Evolutionary conservation across 139 green algal species (phyloP), one percentile per base, ranked within the genome.

Genomic region (Haematococcus lacustris): DNA sequence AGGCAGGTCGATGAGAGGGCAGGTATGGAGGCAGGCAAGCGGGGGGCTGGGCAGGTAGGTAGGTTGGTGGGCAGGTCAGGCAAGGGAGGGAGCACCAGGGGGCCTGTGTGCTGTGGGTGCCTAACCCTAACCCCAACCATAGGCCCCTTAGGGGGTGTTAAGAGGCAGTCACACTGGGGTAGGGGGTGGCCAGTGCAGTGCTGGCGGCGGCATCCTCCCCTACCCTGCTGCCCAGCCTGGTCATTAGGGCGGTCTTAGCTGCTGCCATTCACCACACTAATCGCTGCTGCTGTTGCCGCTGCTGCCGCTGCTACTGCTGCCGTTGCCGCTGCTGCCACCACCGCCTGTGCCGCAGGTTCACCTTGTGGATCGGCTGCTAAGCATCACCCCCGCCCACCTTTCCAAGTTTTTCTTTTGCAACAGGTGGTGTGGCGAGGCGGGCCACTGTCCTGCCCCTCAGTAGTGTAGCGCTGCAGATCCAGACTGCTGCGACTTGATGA

Each of bases 341-440:
- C n/a, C n/a, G n/a, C n/a, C n/a, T n/a, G n/a, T n/a, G n/a, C 33
- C 41, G 39, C 50, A 65, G 47, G 23, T 73, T 2, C 25, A 65
- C 34, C 51, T 93, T 30, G 71, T 92, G 40, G 78, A 89, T 32
- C 70, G 78, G 13, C 66, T 93, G 62, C 53, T 76, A 3, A 35
- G 70, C 35, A 83, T 94, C 59, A 75, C 85, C 69, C 89, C 88
- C 25, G 4, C 33, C 1, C 38, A 71, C 28, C 81, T 94, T 2
- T 73, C 69, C 5, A 64, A 64, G 30, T 88, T 83, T 63, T 87
- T 93, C 66, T 90, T 92, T 65, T 80, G 73, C 82, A 91, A 92
- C 79, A 85, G 71, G 63, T 69, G 63, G 60, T 28, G 25, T 33
- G 26, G 25, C 25, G 21, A 33, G 23, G 17, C 25, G 26, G 26